A percentile compares a stretch with the other conserved stretches of the same genome.
Evolutionary conservation across 345 rosid genomes (phyloP).

Genomic region (Syzygium oleosum): DNA sequence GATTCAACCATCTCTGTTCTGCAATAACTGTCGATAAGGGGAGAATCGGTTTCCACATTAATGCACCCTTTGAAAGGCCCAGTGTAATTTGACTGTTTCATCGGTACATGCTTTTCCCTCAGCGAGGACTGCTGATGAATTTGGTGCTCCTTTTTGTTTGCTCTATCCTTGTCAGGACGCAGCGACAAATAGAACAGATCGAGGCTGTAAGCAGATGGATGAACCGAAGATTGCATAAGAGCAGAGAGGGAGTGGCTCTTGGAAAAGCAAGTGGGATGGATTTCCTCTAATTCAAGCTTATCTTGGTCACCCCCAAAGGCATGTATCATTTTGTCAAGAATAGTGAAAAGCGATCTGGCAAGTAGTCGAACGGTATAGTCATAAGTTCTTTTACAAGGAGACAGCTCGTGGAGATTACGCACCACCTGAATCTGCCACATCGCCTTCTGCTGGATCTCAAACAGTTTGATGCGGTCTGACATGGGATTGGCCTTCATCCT

Average conservation of each 20-base stretch:
- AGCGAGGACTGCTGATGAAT: conserved; percentile 7
- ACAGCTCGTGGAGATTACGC: conserved; percentile 32
- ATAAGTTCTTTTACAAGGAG: conserved; percentile 42
- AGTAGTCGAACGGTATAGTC: conserved; percentile 48
- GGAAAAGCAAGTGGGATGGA: conserved; percentile 1
- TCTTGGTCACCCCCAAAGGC: conserved; percentile 14
- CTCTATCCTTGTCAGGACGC: conserved; percentile 19
- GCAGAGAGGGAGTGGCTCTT: conserved; percentile 21
- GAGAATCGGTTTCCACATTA: conserved; percentile 26
- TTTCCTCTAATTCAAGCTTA: not conserved
- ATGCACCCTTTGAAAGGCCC: conserved; percentile 36
- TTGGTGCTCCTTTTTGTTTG: conserved; percentile 10
- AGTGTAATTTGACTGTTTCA: conserved; percentile 8
- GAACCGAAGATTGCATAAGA: conserved; percentile 18
- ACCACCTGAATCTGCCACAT: conserved; percentile 38
- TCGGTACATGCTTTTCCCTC: conserved; percentile 9
- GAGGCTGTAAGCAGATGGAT: conserved; percentile 18
- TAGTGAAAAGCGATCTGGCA: conserved; percentile 44
- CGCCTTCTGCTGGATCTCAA: conserved; percentile 40
- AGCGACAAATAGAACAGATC: conserved; percentile 11
- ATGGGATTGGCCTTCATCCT: conserved; percentile 36
- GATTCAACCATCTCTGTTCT: conserved; percentile 7
- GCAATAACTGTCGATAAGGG: conserved; percentile 7
- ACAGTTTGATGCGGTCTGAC: conserved; percentile 19
- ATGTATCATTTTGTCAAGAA: conserved; percentile 34